Conservation (phyloP, 139 green algal genomes). For the Asterochloris erici region DNA sequence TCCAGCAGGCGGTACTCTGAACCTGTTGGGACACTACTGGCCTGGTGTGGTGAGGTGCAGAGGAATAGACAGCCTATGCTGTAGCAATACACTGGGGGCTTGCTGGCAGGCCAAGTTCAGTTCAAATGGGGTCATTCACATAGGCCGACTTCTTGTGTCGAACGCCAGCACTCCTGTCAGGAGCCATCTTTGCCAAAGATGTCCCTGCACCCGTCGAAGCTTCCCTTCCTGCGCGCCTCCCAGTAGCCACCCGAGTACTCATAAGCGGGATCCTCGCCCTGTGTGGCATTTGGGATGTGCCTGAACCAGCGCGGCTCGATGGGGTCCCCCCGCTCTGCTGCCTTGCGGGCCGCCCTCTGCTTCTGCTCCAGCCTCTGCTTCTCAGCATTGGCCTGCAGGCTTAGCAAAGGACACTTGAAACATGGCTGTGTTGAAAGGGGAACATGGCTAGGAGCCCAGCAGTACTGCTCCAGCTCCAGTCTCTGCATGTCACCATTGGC, state of each 20-base stretch:
- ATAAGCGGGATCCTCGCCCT: slow-evolving; percentile 34
- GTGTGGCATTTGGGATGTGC: background rate
- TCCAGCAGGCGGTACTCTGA: no score
- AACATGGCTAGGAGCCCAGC: background rate
- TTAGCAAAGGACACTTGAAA: background rate
- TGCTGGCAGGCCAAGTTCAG: no score
- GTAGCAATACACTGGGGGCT: no score
- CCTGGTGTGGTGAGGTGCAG: no score
- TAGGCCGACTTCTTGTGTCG: no score
- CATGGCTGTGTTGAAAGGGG: background rate
- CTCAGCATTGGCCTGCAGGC: slow-evolving; percentile 58
- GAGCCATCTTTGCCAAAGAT: slow-evolving; percentile 67
- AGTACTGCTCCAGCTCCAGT: no score
- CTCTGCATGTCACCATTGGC: no score
- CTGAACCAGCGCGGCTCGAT: slow-evolving; percentile 65
- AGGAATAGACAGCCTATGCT: no score
- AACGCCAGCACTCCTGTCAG: no score
- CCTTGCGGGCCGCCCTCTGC: slow-evolving; percentile 68
- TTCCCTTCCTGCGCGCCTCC: slow-evolving; percentile 34
- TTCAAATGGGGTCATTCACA: no score
- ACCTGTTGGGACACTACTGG: no score
- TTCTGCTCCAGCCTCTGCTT: slow-evolving; percentile 88
- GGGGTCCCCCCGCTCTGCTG: slow-evolving; percentile 58
- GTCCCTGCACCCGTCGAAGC: slow-evolving; percentile 59
- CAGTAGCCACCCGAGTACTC: slow-evolving; percentile 71